Evolutionary conservation across 2,329 filamentous ascomycete genomes (phyloP), one percentile per base, ranked within the genome.

Genomic region (Aspergillus neotritici): DNA sequence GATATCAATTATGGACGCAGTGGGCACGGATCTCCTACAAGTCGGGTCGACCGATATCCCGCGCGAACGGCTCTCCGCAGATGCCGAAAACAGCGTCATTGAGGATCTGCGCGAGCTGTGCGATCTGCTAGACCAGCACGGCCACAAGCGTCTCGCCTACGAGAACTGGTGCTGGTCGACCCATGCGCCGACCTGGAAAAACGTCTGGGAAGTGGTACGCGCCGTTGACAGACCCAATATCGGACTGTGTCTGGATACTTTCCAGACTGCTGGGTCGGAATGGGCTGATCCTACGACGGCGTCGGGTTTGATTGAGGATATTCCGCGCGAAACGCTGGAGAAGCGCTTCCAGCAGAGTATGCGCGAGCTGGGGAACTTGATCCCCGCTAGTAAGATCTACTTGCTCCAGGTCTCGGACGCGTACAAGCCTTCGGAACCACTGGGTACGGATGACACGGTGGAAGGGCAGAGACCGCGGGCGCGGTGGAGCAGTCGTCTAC

Each of bases 121-220:
- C 2, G 80, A 85, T 42, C 65, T 84, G 40, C 71, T 85, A 1
- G 75, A 75, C 0, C 60, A 71, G 15, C 73, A 78, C 36, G 72
- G 21, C 7, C 21, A 73, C 0, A 78, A 80, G 58, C 73, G 77
- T 5, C 67, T 90, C 13, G 84, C 84, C 0, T 90, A 89, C 53
- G 85, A 90, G 65, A 88, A 89, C 58, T 89, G 84, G 84, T 87
- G 84, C 64, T 90, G 85, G 86, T 81, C 81, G 0, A 86, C 84
- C 0, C 77, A 80, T 37, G 82, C 84, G 0, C 77, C 82, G 0
- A 73, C 68, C 1, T 91, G 85, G 86, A 77, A 75, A 50, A 74
- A 82, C 37, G 81, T 82, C 0, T 89, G 83, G 83, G 67, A 77
- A 2, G 82, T 89, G 10, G 82, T 87, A 4, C 57, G 76, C 49